Conservation (phyloP, 306 rosid genomes). For the Castanea sativa region DNA sequence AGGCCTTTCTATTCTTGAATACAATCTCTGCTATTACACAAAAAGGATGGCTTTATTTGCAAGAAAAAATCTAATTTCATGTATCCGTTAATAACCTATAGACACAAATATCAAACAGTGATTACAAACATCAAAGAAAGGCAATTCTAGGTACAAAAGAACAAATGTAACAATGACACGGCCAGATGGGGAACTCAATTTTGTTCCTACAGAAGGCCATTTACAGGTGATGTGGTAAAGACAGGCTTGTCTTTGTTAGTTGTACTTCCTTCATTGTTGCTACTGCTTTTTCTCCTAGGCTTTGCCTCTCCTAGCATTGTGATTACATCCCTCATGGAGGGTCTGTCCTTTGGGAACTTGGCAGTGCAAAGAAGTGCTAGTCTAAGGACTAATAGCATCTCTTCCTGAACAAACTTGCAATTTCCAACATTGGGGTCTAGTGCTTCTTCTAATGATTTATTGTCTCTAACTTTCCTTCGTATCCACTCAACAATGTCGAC, state of each 20-base stretch:
- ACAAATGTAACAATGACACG: constrained; percentile 10
- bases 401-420: constrained; percentile 76
- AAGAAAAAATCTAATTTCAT: constrained; percentile 27
- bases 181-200: constrained; percentile 18
- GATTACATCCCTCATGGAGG: constrained; percentile 90
- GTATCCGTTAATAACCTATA: constrained; percentile 27
- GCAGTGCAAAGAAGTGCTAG: constrained; percentile 89
- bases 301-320: constrained; percentile 97
- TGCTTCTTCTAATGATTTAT: constrained; percentile 66
- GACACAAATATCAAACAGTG: constrained; percentile 25
- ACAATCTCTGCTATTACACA: constrained; percentile 12
- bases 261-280: constrained; percentile 42
- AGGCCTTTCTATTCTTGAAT: constrained; percentile 15
- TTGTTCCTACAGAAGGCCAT: constrained; percentile 56
- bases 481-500: constrained; percentile 90
- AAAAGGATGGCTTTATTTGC: constrained; percentile 27
- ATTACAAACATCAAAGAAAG: constrained; percentile 43
- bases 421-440: constrained; percentile 79
- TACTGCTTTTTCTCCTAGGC: constrained; percentile 81
- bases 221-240: constrained; percentile 58
- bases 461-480: constrained; percentile 59
- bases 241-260: constrained; percentile 56
- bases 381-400: constrained; percentile 88
- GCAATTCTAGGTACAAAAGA: constrained; percentile 38
- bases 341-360: constrained; percentile 85